phyloP scores from a whole-genome alignment of 2,329 filamentous ascomycete genomes.

The Eutypella sp. region DNA sequence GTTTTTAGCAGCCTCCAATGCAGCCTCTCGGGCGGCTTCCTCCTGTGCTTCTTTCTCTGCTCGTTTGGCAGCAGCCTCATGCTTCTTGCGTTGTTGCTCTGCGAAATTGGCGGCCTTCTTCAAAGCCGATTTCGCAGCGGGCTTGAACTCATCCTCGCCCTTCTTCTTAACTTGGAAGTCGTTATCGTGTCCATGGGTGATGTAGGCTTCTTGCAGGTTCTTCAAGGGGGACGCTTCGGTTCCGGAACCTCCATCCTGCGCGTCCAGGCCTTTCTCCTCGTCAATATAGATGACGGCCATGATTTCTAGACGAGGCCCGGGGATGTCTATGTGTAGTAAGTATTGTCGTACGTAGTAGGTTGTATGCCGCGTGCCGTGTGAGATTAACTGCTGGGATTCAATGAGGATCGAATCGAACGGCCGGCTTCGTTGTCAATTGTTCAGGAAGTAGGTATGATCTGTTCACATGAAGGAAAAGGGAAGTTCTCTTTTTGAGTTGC shows the following conservation, averaged over 20 bases:
- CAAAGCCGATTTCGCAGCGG: neutral
- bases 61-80: neutral
- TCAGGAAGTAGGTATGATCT: no score
- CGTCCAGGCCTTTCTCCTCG: neutral
- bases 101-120: neutral
- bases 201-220: neutral
- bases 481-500: no score
- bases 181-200: neutral
- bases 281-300: neutral
- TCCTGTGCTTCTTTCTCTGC: neutral
- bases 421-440: no score
- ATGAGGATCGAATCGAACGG: no score
- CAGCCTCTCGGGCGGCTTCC: neutral
- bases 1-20: neutral
- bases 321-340: neutral
- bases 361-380: neutral
- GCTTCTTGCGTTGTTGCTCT: neutral
- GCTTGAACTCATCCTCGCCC: neutral
- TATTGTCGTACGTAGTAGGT: neutral
- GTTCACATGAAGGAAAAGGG: no score
- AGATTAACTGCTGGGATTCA: no score
- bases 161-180: neutral
- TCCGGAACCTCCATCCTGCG: neutral
- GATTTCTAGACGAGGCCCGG: neutral
- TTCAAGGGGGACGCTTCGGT: neutral